Base-by-base conservation (phyloP, 495 filamentous ascomycete species). In the Parmelia sp. region DNA sequence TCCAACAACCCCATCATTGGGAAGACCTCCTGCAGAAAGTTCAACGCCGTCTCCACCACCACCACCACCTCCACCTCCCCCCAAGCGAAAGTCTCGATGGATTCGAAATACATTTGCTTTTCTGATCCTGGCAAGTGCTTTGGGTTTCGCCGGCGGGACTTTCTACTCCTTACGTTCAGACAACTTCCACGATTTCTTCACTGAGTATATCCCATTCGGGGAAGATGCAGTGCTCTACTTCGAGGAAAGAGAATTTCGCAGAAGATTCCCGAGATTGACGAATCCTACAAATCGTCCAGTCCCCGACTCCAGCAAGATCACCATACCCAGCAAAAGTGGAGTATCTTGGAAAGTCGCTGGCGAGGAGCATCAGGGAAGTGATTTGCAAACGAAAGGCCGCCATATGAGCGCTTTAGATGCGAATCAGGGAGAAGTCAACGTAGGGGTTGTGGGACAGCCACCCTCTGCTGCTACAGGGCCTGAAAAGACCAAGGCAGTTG, bases 171-270 rank as follows among this genome's bases (percentile, higher is more conserved):
- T 96, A 65, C 85, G 92, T 75, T 94, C 87, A 67, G 94, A 98
- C 78, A 96, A 93, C 75, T 97, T 97, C 82, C 95, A 98, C 74
- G 94, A 98, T 72, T 96, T 97, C 78, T 98, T 98, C 79, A 97
- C 95, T 53, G 92, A 96, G 76, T 98, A 94, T 74, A 76, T 98
- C 10, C 94, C 94, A 4, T 96, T 90, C 65, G 95, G 93, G 60
- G 94, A 98, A 77, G 90, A 96, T 69, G 87, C 87, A 21, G 94
- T 98, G 33, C 84, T 95, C n/a, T 97, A 96, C 77, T 89, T 98
- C 65, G 94, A 98, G 77, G 94, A 98, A 76, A 85, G 90, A 53
- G 92, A 96, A 74, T 97, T 95, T 76, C 86, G 89, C 69, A 90
- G 88, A 74, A 86, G 93, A 27, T 97, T 96, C 79, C 93, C 92